These are phyloP conservation scores for Ceraceosorus guamensis DNA, from an alignment of 1,284 basidiomycete genomes.

Conservation along the genomic window DNA sequence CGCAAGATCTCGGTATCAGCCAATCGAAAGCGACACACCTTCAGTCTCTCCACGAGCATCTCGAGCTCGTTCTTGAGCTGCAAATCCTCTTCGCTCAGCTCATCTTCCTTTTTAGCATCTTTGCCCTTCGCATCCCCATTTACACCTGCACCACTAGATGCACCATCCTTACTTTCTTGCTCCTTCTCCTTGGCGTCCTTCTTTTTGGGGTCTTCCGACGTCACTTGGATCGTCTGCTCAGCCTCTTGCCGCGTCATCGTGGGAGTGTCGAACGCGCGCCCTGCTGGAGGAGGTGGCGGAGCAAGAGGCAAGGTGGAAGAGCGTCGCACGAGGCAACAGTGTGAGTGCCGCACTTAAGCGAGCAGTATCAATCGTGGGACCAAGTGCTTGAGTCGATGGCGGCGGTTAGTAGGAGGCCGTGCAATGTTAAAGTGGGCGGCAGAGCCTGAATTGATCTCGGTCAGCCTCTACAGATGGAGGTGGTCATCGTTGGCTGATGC, in stretches of 20 bases:
- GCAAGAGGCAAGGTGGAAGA: no score
- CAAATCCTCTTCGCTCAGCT: slow-evolving; percentile 80
- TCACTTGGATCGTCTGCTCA: slow-evolving; percentile 45
- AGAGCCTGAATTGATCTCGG: no score
- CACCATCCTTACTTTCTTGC: slow-evolving; percentile 33
- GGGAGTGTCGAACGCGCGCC: neutral
- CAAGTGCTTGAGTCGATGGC: no score
- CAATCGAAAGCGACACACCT: slow-evolving; percentile 54
- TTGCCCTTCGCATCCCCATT: slow-evolving; percentile 21
- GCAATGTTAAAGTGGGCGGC: no score
- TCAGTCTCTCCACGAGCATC: slow-evolving; percentile 90
- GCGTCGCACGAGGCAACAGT: no score
- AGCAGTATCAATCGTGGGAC: no score
- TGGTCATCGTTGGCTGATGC: no score
- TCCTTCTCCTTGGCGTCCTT: slow-evolving; percentile 33
- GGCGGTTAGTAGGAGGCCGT: no score
- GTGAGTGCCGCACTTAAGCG: no score
- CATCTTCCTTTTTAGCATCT: slow-evolving; percentile 64
- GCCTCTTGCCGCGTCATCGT: slow-evolving; percentile 16
- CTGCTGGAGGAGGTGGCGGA: no score
- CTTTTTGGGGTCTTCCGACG: slow-evolving; percentile 50
- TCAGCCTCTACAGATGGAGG: no score
- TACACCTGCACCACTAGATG: slow-evolving; percentile 21
- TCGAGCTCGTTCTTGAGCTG: slow-evolving; percentile 92
- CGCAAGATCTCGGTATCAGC: slow-evolving; percentile 58